phyloP scores from a whole-genome alignment of 805 yeast genomes.

The Yarrowia deformans region DNA sequence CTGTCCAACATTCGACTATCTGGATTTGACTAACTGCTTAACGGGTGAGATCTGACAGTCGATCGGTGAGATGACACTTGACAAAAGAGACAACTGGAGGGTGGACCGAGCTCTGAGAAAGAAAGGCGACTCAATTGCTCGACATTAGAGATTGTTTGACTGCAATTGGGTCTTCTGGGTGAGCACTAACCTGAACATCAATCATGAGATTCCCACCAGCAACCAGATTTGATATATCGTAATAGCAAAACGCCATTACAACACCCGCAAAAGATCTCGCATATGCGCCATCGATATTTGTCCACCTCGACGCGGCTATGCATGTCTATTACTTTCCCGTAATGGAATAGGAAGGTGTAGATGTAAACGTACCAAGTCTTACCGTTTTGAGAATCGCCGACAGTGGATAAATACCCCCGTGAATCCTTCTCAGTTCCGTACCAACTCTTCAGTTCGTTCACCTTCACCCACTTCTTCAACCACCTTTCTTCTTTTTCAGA shows the following conservation, averaged over 20 bases:
- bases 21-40: neutral
- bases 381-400: neutral
- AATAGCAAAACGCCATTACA: neutral
- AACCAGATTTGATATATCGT: too few relatives aligned
- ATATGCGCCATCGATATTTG: neutral
- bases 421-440: neutral
- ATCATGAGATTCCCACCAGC: too few relatives aligned
- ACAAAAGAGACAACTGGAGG: constrained; percentile 24
- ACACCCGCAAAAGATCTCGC: neutral
- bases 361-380: neutral
- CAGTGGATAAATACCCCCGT: neutral
- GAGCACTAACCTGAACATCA: too few relatives aligned
- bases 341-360: constrained; percentile 13
- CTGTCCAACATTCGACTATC: constrained; percentile 13
- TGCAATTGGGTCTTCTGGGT: too few relatives aligned
- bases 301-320: neutral
- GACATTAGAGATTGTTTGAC: too few relatives aligned
- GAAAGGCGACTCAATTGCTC: too few relatives aligned
- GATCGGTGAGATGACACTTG: neutral
- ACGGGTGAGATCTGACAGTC: neutral
- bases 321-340: constrained; percentile 21
- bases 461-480: constrained; percentile 1
- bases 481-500: constrained; percentile 14
- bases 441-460: constrained; percentile 29
- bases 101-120: too few relatives aligned